Evolutionary conservation across 768 basidiomycete genomes (phyloP).

Genomic region (Psilocybe tampanensis): DNA sequence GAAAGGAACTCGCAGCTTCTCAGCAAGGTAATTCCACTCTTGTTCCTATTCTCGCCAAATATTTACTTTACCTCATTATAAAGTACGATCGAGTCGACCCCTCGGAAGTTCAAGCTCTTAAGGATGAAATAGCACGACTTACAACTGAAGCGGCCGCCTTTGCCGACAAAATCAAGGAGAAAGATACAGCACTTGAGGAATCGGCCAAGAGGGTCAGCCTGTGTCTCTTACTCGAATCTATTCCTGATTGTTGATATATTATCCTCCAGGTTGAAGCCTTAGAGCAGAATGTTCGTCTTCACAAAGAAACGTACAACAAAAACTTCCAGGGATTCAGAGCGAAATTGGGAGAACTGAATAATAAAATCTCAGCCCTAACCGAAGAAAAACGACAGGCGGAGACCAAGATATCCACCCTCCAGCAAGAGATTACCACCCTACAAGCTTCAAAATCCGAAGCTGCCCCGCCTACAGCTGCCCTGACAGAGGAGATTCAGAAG

Average conservation of each 20-base stretch:
- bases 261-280: conserved; percentile 38
- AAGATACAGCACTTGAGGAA: conserved; percentile 18
- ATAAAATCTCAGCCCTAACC: conserved; percentile 33
- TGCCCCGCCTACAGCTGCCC: conserved; percentile 9
- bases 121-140: conserved; percentile 58
- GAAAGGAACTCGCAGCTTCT: conserved; percentile 80
- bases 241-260: not conserved
- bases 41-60: not conserved
- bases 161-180: conserved; percentile 21
- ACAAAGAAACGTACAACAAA: conserved; percentile 31
- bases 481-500: conserved; percentile 27
- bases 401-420: conserved; percentile 37
- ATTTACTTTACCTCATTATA: not conserved
- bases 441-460: conserved; percentile 20
- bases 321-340: conserved; percentile 32
- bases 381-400: conserved; percentile 42
- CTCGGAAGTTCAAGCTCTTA: conserved; percentile 77
- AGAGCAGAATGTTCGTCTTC: conserved; percentile 44
- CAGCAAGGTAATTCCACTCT: conserved; percentile 57
- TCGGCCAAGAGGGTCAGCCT: conserved; percentile 21
- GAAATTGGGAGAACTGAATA: conserved; percentile 35
- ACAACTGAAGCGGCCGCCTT: conserved; percentile 16
- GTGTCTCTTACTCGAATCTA: not conserved
- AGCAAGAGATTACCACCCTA: conserved; percentile 36
- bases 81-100: conserved; percentile 91